Evolutionary conservation across 331 rosid genomes (phyloP), one percentile per base, ranked within the genome.

Genomic region (Malus hybrid): DNA sequence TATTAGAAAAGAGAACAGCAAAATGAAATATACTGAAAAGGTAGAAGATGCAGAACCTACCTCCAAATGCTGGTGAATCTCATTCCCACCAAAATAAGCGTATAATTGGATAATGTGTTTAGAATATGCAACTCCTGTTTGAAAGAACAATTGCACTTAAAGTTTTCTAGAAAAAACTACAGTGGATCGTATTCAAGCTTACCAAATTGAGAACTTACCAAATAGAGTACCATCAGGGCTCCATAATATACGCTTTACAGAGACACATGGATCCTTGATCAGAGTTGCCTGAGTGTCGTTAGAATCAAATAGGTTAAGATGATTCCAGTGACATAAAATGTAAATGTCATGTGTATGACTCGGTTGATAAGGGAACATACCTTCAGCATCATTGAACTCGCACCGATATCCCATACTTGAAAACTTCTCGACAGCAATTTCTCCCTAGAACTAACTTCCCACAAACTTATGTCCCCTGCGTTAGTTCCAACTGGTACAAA

Each of bases 91-190:
- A 2, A 79, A 81, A 77, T 95, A 90, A 76, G 92, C 79, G 80
- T 89, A 88, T 75, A 90, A 85, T 76, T 95, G 99, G 79, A 95
- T 82, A 73, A 92, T 83, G 87, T 95, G 91, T 79, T 93, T 92
- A 12, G 99, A 95, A 84, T 87, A 92, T 29, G 97, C 97, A 82
- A 92, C 97, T 31, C 99, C 99, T 95, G 85, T 57, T 27, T 71
- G 79, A 74, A 65, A 44, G 33, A 44, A 42, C 46, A 57, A 71
- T 10, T 74, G 31, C 44, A 67, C 31, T 57, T 57, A 68, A 65
- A 31, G 34, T 29, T 27, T 42, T 42, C 16, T 34, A 12, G 12
- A 44, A 24, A 83, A 69, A 73, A 1, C 52, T 62, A 48, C 48
- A 44, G 39, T 29, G 34, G 39, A 39, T 69, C 44, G 33, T 77